These are phyloP conservation scores for Parafenestella ontariensis DNA, from an alignment of 2,329 filamentous ascomycete genomes.

Conservation along the genomic window DNA sequence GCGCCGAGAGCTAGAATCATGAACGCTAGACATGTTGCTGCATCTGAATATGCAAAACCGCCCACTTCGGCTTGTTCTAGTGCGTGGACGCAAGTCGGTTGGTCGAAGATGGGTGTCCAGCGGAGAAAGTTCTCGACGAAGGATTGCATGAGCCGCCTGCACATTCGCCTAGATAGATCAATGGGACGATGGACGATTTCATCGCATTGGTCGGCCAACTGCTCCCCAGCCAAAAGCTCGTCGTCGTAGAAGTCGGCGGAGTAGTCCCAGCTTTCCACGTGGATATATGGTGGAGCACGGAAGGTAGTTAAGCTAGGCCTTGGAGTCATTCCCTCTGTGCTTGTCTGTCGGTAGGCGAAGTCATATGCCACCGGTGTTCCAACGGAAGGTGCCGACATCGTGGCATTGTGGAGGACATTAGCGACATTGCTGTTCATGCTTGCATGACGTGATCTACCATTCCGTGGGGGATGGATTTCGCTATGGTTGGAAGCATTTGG, in stretches of 20 bases:
- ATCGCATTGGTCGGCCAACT: constrained; percentile 32
- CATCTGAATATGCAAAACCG: constrained; percentile 13
- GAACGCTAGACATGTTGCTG: constrained; percentile 29
- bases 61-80: constrained; percentile 21
- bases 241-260: constrained; percentile 38
- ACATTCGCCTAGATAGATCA: constrained; percentile 28
- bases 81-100: constrained; percentile 24
- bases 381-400: constrained; percentile 17
- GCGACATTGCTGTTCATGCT: constrained; percentile 22
- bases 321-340: constrained; percentile 31
- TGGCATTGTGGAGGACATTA: constrained; percentile 18
- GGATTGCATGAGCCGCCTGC: constrained; percentile 30
- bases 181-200: constrained; percentile 14
- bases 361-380: constrained; percentile 25
- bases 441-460: constrained; percentile 18
- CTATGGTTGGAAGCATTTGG: constrained; percentile 23
- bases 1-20: constrained; percentile 32
- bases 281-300: constrained; percentile 27
- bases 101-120: constrained; percentile 37
- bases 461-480: constrained; percentile 12
- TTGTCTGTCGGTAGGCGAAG: constrained; percentile 36
- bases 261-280: constrained; percentile 39
- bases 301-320: constrained; percentile 34
- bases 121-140: constrained; percentile 38
- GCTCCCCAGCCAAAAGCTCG: constrained; percentile 32